Conservation (phyloP, 2,329 filamentous ascomycete species). For the Talaromyces sp. region DNA sequence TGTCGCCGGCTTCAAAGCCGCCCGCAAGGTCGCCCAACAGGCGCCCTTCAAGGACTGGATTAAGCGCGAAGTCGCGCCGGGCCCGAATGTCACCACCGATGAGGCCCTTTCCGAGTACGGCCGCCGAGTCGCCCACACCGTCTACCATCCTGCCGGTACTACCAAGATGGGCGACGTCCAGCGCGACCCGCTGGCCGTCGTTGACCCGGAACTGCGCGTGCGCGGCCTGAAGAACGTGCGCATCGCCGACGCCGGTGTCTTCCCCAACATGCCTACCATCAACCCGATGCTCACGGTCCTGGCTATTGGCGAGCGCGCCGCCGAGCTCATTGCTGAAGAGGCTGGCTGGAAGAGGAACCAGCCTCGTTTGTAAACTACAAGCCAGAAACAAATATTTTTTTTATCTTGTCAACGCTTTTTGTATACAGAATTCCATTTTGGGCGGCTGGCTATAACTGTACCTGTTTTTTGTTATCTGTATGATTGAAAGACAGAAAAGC, state of each 20-base stretch:
- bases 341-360: constrained; percentile 59
- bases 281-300: constrained; percentile 91
- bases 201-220: constrained; percentile 69
- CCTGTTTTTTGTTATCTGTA: not conserved
- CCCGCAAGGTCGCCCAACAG: constrained; percentile 70
- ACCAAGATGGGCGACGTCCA: constrained; percentile 79
- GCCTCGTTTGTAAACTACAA: constrained; percentile 47
- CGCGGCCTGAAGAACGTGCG: constrained; percentile 67
- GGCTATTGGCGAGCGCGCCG: constrained; percentile 74
- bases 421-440: not conserved
- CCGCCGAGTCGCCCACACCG: constrained; percentile 74
- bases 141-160: constrained; percentile 84
- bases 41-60: constrained; percentile 78
- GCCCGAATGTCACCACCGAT: constrained; percentile 66
- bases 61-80: constrained; percentile 74
- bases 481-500: not conserved
- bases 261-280: constrained; percentile 79
- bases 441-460: not conserved
- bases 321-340: constrained; percentile 74
- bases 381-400: too few relatives aligned
- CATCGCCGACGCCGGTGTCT: constrained; percentile 81
- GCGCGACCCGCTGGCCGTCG: constrained; percentile 68
- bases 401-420: too few relatives aligned
- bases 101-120: constrained; percentile 79
- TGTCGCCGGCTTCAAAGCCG: constrained; percentile 69